Evolutionary conservation across 805 yeast genomes (phyloP), one percentile per base, ranked within the genome.

Genomic region (Candida ipomoeae): DNA sequence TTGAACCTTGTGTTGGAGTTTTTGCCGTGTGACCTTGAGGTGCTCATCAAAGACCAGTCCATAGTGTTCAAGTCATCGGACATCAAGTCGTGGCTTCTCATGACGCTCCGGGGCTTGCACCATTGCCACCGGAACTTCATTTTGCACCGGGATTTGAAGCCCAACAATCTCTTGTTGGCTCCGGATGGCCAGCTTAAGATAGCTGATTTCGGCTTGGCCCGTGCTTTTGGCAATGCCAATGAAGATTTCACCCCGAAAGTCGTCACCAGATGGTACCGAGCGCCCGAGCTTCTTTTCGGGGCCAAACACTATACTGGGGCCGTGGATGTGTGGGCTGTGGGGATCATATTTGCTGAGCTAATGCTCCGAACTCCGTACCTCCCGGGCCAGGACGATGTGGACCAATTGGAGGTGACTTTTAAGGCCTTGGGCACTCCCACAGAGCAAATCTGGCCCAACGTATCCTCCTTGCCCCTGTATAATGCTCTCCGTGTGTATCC

Each of bases 171-270:
- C 70, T 73, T 94, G 49, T 71, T 94, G 35, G 86, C 96, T 0
- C 94, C 96, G 0, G 81, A 80, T 52, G 99, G 99, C 0, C 83
- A 86, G 55, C 74, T 94, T 53, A 94, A 94, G 65, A 78, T 94
- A 54, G 99, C 99, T 2, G 99, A 94, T 88, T 94, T 94, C 73
- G 99, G 99, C 57, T 74, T 92, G 41, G 98, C 98, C 0, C 73
- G 99, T 55, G 80, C 91, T 2, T 72, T 89, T 51, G 92, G 95
- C 0, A 77, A 84, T 21, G 81, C 83, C 41, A 81, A 82, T 51
- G 94, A 87, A 55, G 80, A 77, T 41, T 72, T 94, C 65, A 88
- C 98, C 0, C 87, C 96, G 1, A 92, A 91, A 55, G 99, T 94
- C 3, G 99, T 94, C 1, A 94, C 99, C 2, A 72, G 98, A 53